Evolutionary conservation across 2,329 filamentous ascomycete genomes (phyloP), one percentile per base, ranked within the genome.

Genomic region (Myriosclerotinia scirpicola): DNA sequence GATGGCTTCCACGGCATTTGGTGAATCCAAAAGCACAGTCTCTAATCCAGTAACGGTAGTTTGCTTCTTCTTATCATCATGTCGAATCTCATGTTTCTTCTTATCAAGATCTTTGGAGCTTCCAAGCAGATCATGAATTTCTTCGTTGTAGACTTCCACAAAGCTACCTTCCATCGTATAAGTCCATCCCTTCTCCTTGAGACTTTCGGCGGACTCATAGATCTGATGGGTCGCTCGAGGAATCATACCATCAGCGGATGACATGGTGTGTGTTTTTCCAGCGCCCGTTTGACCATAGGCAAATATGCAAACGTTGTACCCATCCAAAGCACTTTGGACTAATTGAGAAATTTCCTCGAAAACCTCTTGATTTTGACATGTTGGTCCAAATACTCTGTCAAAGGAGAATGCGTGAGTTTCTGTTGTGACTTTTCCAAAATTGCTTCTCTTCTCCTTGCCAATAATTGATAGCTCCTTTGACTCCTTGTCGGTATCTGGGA

Each of bases 231-330:
- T 95, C 3, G 95, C 93, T 9, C 90, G 87, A 1, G 95, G 94
- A 67, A 99, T 99, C 90, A 99, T 97, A 71, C 95, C 95, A 73
- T 97, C 92, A 2, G 82, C 79, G 0, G 89, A 90, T 12, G 91
- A 96, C 95, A 99, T 99, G 5, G 95, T 98, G 76, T 90, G 91
- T 0, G 95, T 99, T 82, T 99, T 99, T 68, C 95, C 95, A 22
- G 93, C 95, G 4, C 95, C 95, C 0, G 95, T 99, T 78, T 99
- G 95, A 54, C 95, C 95, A 76, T 99, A 99, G 76, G 93, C 97
- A 80, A 99, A 97, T 70, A 99, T 98, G 79, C 94, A 98, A 62
- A 99, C 95, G 73, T 98, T 99, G 81, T 97, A 99, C 1, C 95
- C 95, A 75, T 99, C 95, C 50, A 99, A 83, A 0, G 96, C 95